Conservation (phyloP, 176 grass and related monocot species). For the Oropetium thomaeum region DNA sequence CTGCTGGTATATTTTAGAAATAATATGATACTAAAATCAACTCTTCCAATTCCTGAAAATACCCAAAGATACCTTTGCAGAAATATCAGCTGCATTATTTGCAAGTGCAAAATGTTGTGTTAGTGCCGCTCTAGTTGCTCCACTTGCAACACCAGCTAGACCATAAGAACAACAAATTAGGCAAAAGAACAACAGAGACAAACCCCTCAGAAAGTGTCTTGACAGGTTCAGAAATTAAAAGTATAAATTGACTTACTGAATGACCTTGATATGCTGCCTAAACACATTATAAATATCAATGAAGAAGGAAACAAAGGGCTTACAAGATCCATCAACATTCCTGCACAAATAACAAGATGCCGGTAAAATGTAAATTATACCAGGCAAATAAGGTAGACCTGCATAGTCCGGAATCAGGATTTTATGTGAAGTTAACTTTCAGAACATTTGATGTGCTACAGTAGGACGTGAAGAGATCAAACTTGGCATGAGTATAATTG, state of each 20-base stretch:
- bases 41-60: not conserved
- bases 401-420: not conserved
- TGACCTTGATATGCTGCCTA: constrained; percentile 88
- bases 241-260: constrained; percentile 78
- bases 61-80: constrained; percentile 72
- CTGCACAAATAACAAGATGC: constrained; percentile 40
- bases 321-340: constrained; percentile 98
- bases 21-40: constrained; percentile 21
- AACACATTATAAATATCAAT: constrained; percentile 77
- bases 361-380: not conserved
- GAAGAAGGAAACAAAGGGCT: constrained; percentile 96
- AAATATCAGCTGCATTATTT: constrained; percentile 95
- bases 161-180: constrained; percentile 4
- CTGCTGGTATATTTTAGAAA: constrained; percentile 31
- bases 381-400: not conserved
- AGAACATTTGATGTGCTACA: not conserved
- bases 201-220: not conserved
- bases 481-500: not conserved
- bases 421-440: constrained; percentile 16
- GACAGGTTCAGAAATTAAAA: not conserved
- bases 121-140: constrained; percentile 89
- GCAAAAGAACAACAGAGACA: not conserved
- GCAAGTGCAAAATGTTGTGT: constrained; percentile 91
- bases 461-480: constrained; percentile 17
- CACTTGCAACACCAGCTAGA: constrained; percentile 97